A percentile compares a stretch with the other conserved stretches of the same genome.
phyloP scores from a whole-genome alignment of 768 basidiomycete species.

The Porpolomopsis calyptriformis region DNA sequence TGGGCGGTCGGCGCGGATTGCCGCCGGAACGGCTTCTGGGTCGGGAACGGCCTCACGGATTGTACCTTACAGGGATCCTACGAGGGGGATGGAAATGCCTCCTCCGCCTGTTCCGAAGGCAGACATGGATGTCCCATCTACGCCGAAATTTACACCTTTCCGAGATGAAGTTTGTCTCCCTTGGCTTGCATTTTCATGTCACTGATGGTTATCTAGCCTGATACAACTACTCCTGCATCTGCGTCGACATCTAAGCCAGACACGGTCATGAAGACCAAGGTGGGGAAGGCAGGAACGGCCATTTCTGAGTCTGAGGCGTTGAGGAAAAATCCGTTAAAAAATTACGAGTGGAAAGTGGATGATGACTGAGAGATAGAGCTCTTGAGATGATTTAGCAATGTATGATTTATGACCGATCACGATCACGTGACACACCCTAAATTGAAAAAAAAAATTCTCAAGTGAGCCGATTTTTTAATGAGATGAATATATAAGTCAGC shows the following conservation, averaged over 20 bases:
- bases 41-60: slow-evolving; percentile 42
- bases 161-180: slow-evolving; percentile 31
- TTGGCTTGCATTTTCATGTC: not conserved
- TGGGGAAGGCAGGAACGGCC: slow-evolving; percentile 30
- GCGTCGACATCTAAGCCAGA: slow-evolving; percentile 17
- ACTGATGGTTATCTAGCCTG: not conserved
- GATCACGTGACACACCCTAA: too few relatives aligned
- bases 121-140: slow-evolving; percentile 15
- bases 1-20: slow-evolving; percentile 44
- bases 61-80: slow-evolving; percentile 55
- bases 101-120: slow-evolving; percentile 32
- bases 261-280: slow-evolving; percentile 61
- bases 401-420: too few relatives aligned
- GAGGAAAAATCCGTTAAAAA: slow-evolving; percentile 71
- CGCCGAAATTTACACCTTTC: slow-evolving; percentile 51
- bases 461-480: not conserved
- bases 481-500: not conserved
- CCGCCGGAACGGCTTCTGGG: slow-evolving; percentile 22
- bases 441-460: not conserved
- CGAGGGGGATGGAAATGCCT: slow-evolving; percentile 28
- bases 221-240: not conserved
- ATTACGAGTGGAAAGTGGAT: slow-evolving; percentile 33
- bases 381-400: not conserved
- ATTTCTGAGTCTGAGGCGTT: slow-evolving; percentile 66
- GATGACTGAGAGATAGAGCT: not conserved